These are phyloP conservation scores for Alternaria alternata DNA, from an alignment of 2,329 filamentous ascomycete genomes.

Conservation along the genomic window DNA sequence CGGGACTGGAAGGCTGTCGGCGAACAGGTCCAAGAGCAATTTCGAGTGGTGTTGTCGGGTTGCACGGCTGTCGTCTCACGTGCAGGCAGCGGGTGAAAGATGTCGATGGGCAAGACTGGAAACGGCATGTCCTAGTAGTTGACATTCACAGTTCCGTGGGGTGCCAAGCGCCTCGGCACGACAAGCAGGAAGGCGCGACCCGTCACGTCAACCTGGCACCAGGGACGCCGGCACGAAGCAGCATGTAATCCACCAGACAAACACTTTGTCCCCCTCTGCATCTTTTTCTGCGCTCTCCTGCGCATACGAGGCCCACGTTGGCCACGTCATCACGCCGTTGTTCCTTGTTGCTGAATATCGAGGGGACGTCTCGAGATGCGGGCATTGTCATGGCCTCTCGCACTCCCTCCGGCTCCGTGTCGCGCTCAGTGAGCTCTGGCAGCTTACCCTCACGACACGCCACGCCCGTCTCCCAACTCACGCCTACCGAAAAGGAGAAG, in stretches of 20 bases:
- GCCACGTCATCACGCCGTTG: conserved; percentile 18
- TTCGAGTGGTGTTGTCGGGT: not conserved
- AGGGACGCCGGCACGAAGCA: conserved; percentile 14
- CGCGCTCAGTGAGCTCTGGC: conserved; percentile 42
- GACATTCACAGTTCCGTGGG: conserved; percentile 3
- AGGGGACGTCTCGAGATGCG: conserved; percentile 26
- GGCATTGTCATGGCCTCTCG: conserved; percentile 37
- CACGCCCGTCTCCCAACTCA: conserved; percentile 25
- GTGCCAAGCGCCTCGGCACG: conserved; percentile 25
- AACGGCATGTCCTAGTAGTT: not conserved
- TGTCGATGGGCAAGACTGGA: not conserved
- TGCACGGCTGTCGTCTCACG: conserved; percentile 3
- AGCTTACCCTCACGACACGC: conserved; percentile 31
- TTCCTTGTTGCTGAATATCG: conserved; percentile 1
- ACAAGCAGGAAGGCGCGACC: conserved; percentile 24
- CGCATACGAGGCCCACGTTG: conserved; percentile 10
- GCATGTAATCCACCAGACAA: conserved; percentile 15
- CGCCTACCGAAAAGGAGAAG: conserved; percentile 39
- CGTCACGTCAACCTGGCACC: conserved; percentile 21
- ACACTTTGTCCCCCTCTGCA: conserved; percentile 7
- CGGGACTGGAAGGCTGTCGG: not conserved
- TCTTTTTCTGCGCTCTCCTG: conserved; percentile 12
- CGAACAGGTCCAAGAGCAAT: not conserved
- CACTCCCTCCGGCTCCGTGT: conserved; percentile 31
- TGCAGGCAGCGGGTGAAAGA: not conserved